phyloP scores from a whole-genome alignment of 2,329 filamentous ascomycete genomes.

The Thelonectria rubi region DNA sequence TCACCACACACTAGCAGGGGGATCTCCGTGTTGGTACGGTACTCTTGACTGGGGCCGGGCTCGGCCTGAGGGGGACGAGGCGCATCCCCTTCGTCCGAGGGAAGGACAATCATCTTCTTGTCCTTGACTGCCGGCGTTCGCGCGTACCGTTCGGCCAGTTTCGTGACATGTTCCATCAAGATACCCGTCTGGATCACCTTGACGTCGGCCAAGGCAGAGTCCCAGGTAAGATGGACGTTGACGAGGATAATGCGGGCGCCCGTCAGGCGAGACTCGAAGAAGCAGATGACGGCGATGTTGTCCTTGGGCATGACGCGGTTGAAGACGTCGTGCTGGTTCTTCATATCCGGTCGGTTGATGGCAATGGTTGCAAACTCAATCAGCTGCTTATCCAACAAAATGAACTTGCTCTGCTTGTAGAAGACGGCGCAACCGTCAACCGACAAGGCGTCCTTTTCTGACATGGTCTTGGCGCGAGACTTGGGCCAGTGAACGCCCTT shows the following conservation, averaged over 20 bases:
- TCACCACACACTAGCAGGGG: slow-evolving; percentile 93
- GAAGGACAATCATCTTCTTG: slow-evolving; percentile 69
- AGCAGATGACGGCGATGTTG: slow-evolving; percentile 91
- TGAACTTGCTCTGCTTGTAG: slow-evolving; percentile 94
- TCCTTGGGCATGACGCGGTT: slow-evolving; percentile 99
- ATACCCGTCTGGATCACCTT: slow-evolving; percentile 97
- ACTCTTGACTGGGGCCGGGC: slow-evolving; percentile 85
- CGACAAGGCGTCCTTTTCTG: slow-evolving; percentile 83
- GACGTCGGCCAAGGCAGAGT: slow-evolving; percentile 88
- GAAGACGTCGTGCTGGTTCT: slow-evolving; percentile 96
- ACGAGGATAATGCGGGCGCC: slow-evolving; percentile 92
- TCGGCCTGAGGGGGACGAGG: slow-evolving; percentile 62
- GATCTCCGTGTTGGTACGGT: slow-evolving; percentile 85
- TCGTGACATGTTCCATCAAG: slow-evolving; percentile 89
- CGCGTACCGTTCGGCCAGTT: slow-evolving; percentile 85
- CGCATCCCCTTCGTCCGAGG: slow-evolving; percentile 54
- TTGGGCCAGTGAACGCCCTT: slow-evolving; percentile 95
- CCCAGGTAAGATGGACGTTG: slow-evolving; percentile 96
- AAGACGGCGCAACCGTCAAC: slow-evolving; percentile 98
- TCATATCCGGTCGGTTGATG: slow-evolving; percentile 96
- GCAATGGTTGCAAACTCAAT: slow-evolving; percentile 92
- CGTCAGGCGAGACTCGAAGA: slow-evolving; percentile 90
- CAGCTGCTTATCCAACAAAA: slow-evolving; percentile 91
- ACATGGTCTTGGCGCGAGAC: slow-evolving; percentile 89
- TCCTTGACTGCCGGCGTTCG: slow-evolving; percentile 83